These are phyloP conservation scores for Colletotrichum sp. DNA, from an alignment of 2,329 filamentous ascomycete genomes.

Conservation along the genomic window DNA sequence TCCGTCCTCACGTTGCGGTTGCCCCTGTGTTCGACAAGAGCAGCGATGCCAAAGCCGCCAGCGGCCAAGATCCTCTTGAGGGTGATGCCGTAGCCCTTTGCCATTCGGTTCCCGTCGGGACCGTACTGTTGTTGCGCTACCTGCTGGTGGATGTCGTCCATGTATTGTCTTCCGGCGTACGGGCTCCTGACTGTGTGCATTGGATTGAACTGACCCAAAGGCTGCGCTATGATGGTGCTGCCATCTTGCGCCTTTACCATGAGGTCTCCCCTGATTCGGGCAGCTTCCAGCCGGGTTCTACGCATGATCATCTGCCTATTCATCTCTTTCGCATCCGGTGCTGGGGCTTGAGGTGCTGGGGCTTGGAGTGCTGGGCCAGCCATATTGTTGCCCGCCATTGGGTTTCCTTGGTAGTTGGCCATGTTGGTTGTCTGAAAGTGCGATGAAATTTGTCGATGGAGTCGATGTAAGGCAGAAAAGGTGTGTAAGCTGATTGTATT, in stretches of 20 bases:
- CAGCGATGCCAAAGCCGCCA: slow-evolving; percentile 30
- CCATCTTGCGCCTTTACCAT: not conserved
- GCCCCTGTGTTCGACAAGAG: slow-evolving; percentile 13
- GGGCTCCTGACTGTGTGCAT: not conserved
- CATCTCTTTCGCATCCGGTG: not conserved
- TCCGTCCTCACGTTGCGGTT: not conserved
- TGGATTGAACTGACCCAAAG: not conserved
- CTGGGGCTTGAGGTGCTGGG: too few species aligned
- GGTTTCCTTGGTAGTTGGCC: not conserved
- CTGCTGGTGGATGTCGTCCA: not conserved
- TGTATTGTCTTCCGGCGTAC: not conserved
- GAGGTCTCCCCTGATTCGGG: not conserved
- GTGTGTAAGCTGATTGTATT: not conserved
- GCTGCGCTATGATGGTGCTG: not conserved
- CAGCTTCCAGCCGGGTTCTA: not conserved
- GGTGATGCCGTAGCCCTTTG: slow-evolving; percentile 24
- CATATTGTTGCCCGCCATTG: not conserved
- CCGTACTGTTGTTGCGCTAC: not conserved
- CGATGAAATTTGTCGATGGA: not conserved
- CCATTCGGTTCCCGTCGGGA: not conserved
- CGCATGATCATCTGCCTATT: not conserved
- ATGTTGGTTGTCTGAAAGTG: not conserved
- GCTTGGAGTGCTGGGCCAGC: not conserved
- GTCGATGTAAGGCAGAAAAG: not conserved
- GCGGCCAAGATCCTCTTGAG: slow-evolving; percentile 29